A percentile compares a stretch with the other conserved stretches of the same genome.
Evolutionary conservation across 73 alveolate species (phyloP).

Genomic region (Tetrahymena borealis): DNA sequence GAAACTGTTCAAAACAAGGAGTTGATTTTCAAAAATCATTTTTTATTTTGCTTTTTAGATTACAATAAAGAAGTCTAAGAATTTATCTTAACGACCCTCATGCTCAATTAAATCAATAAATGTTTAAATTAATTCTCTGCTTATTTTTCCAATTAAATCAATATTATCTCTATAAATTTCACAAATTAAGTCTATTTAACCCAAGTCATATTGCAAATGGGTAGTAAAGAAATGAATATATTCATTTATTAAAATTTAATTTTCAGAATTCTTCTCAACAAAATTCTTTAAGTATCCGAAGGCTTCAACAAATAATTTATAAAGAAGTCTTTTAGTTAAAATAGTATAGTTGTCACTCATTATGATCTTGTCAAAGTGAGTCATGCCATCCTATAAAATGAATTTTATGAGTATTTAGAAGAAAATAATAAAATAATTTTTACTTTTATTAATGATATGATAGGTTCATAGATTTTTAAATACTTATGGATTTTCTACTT

Average conservation of each 20-base stretch:
- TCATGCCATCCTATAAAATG: not conserved
- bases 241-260: conserved; percentile 22
- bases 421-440: not conserved
- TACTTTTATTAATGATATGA: conserved; percentile 9
- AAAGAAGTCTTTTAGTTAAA: conserved; percentile 6
- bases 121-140: not conserved
- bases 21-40: conserved; percentile 36
- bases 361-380: conserved; percentile 5
- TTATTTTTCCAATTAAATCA: conserved; percentile 9
- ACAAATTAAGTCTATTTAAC: conserved; percentile 51
- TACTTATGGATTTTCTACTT: not conserved
- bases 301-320: conserved; percentile 15
- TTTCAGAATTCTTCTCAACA: conserved; percentile 20
- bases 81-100: conserved; percentile 39
- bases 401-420: too few species aligned
- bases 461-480: not conserved
- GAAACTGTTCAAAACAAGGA: conserved; percentile 32
- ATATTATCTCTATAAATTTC: conserved; percentile 46
- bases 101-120: conserved; percentile 22
- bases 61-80: conserved; percentile 27
- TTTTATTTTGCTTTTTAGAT: conserved; percentile 9
- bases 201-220: conserved; percentile 28
- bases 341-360: not conserved
- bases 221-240: conserved; percentile 2
- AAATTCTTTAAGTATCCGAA: conserved; percentile 20